phyloP scores from a whole-genome alignment of 345 rosid genomes.

The Viola odorata region DNA sequence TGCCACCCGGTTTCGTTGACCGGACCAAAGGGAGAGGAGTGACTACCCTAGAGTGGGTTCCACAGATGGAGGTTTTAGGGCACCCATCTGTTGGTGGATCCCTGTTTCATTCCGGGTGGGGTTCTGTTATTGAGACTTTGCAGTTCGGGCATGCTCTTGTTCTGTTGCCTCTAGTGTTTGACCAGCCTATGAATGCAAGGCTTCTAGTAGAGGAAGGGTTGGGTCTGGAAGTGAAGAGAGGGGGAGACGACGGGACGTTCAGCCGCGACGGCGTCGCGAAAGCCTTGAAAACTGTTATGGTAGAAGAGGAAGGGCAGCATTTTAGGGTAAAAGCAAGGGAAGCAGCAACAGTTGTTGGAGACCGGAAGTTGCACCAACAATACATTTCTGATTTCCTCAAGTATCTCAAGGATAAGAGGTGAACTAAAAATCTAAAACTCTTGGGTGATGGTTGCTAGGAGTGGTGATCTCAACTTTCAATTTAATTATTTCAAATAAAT shows the following conservation, averaged over 20 bases:
- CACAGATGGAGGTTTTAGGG: conserved; percentile 17
- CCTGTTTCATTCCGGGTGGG: conserved; percentile 28
- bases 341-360: conserved; percentile 9
- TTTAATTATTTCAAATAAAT: too few relatives aligned
- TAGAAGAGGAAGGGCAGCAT: conserved; percentile 8
- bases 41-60: conserved; percentile 24
- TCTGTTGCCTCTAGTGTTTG: conserved; percentile 19
- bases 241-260: conserved; percentile 24
- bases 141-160: conserved; percentile 20
- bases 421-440: too few relatives aligned
- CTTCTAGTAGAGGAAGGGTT: conserved; percentile 19
- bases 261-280: conserved; percentile 11
- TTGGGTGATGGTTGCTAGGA: too few relatives aligned
- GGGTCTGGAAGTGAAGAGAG: conserved; percentile 21
- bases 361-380: conserved; percentile 15
- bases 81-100: conserved; percentile 26
- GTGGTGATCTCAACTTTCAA: too few relatives aligned
- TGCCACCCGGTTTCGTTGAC: conserved; percentile 17
- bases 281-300: conserved; percentile 22
- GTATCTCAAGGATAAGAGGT: too few relatives aligned
- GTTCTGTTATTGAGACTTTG: conserved; percentile 20
- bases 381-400: conserved; percentile 10
- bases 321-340: conserved; percentile 14
- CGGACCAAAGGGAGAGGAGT: conserved; percentile 8
- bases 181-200: conserved; percentile 27